phyloP scores from a whole-genome alignment of 106 monocot species.

The Platanthera zijinensis region DNA sequence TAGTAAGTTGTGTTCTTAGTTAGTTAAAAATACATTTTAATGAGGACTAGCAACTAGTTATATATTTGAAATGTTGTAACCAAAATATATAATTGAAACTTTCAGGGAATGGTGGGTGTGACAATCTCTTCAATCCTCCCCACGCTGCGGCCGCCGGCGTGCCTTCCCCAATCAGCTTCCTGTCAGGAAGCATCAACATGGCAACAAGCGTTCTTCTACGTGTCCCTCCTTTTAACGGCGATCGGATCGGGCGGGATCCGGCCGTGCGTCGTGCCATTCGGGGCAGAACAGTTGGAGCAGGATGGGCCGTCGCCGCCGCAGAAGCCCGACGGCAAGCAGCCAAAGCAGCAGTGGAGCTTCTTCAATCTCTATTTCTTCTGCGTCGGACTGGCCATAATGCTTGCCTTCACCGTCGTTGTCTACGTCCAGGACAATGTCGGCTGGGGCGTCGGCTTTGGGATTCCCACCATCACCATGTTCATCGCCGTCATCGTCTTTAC shows the following conservation, averaged over 20 bases:
- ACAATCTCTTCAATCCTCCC: slow-evolving; percentile 33
- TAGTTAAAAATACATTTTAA: neutral
- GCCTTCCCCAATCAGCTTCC: neutral
- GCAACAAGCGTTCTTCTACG: slow-evolving; percentile 39
- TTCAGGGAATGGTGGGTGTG: slow-evolving; percentile 35
- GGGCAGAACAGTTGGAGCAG: slow-evolving; percentile 63
- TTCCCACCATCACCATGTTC: slow-evolving; percentile 48
- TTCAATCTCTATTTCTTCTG: slow-evolving; percentile 72
- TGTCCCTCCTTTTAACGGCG: slow-evolving; percentile 39
- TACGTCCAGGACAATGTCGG: slow-evolving; percentile 71
- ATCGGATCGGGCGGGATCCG: slow-evolving; percentile 49
- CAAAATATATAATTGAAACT: neutral
- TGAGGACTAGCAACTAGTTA: too few relatives aligned
- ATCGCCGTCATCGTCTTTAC: slow-evolving; percentile 38
- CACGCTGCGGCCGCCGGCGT: slow-evolving; percentile 21
- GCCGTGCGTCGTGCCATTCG: slow-evolving; percentile 62
- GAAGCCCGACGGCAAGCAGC: slow-evolving; percentile 1
- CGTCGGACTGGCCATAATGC: slow-evolving; percentile 38
- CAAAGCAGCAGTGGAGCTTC: slow-evolving; percentile 40
- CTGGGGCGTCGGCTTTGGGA: slow-evolving; percentile 56
- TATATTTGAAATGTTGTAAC: too few relatives aligned
- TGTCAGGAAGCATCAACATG: slow-evolving; percentile 15
- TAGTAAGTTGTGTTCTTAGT: slow-evolving; percentile 11
- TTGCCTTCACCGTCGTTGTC: slow-evolving; percentile 53
- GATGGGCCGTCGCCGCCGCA: neutral